These are phyloP conservation scores for Batkoa obscura DNA, from an alignment of 371 early-diverging fungal species.

Conservation along the genomic window DNA sequence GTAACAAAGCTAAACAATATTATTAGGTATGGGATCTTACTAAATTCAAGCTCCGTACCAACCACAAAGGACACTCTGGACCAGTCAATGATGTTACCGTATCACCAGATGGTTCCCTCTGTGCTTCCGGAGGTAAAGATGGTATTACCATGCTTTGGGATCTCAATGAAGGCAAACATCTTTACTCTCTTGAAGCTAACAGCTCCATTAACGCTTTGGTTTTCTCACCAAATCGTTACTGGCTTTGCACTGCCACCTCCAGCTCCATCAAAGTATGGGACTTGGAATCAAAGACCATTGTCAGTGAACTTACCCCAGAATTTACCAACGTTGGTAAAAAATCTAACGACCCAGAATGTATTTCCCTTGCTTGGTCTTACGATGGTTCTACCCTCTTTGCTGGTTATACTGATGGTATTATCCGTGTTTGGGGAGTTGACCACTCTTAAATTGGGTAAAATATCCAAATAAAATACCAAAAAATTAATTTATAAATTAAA, in stretches of 20 bases:
- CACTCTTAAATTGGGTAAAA: too few species aligned
- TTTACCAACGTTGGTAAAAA: slow-evolving; percentile 56
- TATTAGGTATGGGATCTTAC: slow-evolving; percentile 91
- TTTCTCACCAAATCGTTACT: slow-evolving; percentile 99
- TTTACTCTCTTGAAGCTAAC: slow-evolving; percentile 94
- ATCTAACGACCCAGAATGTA: slow-evolving; percentile 56
- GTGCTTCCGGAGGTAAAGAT: slow-evolving; percentile 99
- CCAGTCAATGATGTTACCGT: slow-evolving; percentile 96
- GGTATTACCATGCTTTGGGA: slow-evolving; percentile 98
- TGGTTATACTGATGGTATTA: slow-evolving; percentile 63
- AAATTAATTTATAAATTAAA: too few species aligned
- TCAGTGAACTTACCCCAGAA: slow-evolving; percentile 89
- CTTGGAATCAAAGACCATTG: slow-evolving; percentile 89
- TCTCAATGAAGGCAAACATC: slow-evolving; percentile 97
- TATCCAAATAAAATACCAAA: too few species aligned
- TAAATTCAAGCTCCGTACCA: slow-evolving; percentile 95
- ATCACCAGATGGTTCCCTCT: slow-evolving; percentile 98
- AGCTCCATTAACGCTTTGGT: slow-evolving; percentile 89
- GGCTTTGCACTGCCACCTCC: slow-evolving; percentile 97
- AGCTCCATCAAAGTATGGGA: slow-evolving; percentile 98
- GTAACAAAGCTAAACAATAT: background rate
- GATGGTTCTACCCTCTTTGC: slow-evolving; percentile 95
- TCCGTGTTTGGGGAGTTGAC: slow-evolving; percentile 12
- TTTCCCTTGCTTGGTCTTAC: slow-evolving; percentile 94
- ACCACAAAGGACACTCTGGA: slow-evolving; percentile 96